phyloP scores from a whole-genome alignment of 208 protist genomes.

The Trypanosomatidae sp. region DNA sequence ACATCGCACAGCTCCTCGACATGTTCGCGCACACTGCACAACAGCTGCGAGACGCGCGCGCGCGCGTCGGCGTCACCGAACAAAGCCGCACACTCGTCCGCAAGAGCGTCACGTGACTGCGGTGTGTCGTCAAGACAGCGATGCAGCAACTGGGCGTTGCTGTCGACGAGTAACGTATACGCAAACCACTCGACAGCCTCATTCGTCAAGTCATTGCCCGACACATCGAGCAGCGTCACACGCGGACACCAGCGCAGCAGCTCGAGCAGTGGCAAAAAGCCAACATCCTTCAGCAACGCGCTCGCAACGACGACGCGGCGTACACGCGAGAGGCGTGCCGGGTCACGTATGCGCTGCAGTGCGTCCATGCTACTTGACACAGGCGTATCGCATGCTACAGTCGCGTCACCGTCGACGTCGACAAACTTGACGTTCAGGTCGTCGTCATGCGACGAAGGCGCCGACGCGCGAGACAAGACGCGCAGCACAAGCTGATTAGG shows the following conservation, averaged over 20 bases:
- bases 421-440: neutral
- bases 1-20: neutral
- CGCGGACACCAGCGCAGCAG: constrained; percentile 1
- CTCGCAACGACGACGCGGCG: neutral
- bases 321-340: neutral
- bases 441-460: neutral
- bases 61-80: neutral
- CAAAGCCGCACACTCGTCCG: neutral
- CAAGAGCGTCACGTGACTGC: neutral
- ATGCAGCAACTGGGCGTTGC: neutral
- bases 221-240: neutral
- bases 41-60: neutral
- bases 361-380: no score
- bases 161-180: neutral
- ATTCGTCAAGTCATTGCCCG: constrained; percentile 8
- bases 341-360: no score
- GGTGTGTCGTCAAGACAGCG: neutral
- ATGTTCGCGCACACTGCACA: neutral
- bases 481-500: neutral
- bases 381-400: no score
- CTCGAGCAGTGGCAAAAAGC: neutral
- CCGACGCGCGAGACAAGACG: neutral
- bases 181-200: constrained; percentile 7
- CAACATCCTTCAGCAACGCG: neutral
- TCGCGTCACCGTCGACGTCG: neutral